A percentile compares a stretch with the other conserved stretches of the same genome.
Conservation (phyloP, 345 rosid species). For the Citrus trifoliata region DNA sequence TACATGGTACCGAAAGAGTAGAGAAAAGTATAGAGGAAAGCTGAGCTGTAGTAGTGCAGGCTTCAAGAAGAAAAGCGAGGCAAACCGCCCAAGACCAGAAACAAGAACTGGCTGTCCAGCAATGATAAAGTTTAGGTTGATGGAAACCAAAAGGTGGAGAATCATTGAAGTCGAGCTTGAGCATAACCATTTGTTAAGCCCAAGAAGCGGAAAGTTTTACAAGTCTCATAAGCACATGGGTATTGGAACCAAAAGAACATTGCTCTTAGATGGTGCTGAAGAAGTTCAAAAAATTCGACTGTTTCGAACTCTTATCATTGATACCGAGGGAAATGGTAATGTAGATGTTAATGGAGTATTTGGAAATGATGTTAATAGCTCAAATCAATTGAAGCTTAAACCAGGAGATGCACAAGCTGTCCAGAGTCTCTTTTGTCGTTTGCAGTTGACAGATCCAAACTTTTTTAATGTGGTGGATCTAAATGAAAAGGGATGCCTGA, state of each 20-base stretch:
- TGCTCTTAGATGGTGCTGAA: constrained; percentile 33
- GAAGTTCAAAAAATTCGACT: constrained; percentile 35
- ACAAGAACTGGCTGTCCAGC: constrained; percentile 62
- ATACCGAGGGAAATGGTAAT: constrained; percentile 30
- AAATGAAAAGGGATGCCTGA: constrained; percentile 2
- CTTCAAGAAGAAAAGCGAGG: constrained; percentile 56
- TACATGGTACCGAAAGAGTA: constrained; percentile 56
- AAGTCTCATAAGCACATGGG: constrained; percentile 47
- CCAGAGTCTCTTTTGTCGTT: constrained; percentile 36
- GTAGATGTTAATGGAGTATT: constrained; percentile 21
- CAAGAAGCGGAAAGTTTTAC: constrained; percentile 35
- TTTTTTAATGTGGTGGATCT: constrained; percentile 59
- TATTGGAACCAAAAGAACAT: constrained; percentile 42
- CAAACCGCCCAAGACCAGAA: constrained; percentile 60
- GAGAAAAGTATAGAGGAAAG: constrained; percentile 53
- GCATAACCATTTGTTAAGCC: constrained; percentile 48
- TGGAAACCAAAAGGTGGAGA: constrained; percentile 55
- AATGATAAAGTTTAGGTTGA: constrained; percentile 51
- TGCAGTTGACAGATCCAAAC: constrained; percentile 50
- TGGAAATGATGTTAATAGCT: constrained; percentile 10
- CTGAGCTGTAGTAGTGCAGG: constrained; percentile 61
- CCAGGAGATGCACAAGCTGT: constrained; percentile 48
- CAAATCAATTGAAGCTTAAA: constrained; percentile 41
- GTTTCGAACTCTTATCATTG: constrained; percentile 36
- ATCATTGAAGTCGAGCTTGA: constrained; percentile 51